A percentile compares a stretch with the other conserved stretches of the same genome.
Evolutionary conservation across 1,284 basidiomycete species (phyloP).

Genomic region (Sphaerobolus stellatus): DNA sequence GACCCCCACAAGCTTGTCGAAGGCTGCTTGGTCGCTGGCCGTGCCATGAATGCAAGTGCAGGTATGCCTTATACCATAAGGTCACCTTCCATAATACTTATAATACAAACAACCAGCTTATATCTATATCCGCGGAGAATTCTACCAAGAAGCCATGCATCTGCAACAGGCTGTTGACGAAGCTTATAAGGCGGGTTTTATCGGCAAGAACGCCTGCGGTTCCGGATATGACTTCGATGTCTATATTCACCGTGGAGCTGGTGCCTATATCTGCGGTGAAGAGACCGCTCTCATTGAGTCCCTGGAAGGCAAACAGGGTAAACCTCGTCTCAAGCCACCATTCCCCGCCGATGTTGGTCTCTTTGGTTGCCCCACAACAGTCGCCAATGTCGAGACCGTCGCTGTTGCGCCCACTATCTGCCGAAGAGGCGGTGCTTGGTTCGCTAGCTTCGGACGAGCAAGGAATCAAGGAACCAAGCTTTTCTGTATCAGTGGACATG

Average conservation of each 20-base stretch:
- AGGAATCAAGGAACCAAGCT: constrained; percentile 96
- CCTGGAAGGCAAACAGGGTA: constrained; percentile 97
- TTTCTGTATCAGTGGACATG: constrained; percentile 94
- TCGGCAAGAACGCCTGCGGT: constrained; percentile 92
- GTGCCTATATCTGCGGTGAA: constrained; percentile 98
- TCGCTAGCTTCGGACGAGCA: constrained; percentile 88
- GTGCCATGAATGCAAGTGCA: constrained; percentile 95
- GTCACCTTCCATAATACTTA: background rate
- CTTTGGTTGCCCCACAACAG: constrained; percentile 96
- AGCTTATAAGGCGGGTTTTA: constrained; percentile 88
- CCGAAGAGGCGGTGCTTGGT: constrained; percentile 90
- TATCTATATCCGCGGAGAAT: constrained; percentile 99
- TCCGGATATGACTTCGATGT: constrained; percentile 95
- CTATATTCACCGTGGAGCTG: constrained; percentile 95
- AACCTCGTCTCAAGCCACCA: constrained; percentile 97
- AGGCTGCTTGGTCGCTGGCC: constrained; percentile 96
- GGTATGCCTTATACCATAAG: constrained; percentile 5
- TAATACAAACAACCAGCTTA: constrained; percentile 55
- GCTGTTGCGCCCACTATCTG: constrained; percentile 97
- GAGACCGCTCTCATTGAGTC: constrained; percentile 98
- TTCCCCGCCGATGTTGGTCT: constrained; percentile 98
- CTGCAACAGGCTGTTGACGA: constrained; percentile 94
- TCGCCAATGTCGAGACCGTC: constrained; percentile 98
- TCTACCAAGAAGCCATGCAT: constrained; percentile 92
- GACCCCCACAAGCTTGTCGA: constrained; percentile 99